Evolutionary conservation across 208 protist genomes (phyloP), one percentile per base, ranked within the genome.

Genomic region (Acanthamoeba castellanii): DNA sequence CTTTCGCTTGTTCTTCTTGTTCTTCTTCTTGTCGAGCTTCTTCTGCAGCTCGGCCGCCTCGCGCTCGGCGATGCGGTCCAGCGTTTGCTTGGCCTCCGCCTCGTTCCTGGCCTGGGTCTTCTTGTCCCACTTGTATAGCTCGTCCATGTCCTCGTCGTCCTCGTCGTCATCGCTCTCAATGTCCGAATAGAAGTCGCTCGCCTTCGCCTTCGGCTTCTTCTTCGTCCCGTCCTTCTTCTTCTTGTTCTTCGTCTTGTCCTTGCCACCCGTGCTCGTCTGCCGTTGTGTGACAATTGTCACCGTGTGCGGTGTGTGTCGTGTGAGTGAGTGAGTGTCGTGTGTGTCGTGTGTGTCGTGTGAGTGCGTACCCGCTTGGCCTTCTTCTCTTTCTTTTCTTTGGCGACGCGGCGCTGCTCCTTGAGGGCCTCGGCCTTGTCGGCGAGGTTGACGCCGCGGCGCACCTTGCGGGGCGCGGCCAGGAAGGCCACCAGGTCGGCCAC

Each of bases 101-200:
- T 72, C 64, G n/a, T 34, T 9, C 64, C 37, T 72, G 64, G 64
- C 64, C 64, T 72, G 4, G 64, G n/a, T 16, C n/a, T 30, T 8
- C n/a, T 30, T 34, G 64, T 72, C 64, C 64, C 64, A 72, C 64
- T 72, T n/a, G 64, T 72, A 72, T 0, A 72, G 64, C 64, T 72
- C 64, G 27, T 72, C n/a, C 64, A 72, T n/a, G 64, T 37, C n/a
- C 64, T 72, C 64, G 0, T 72, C 64, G 22, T 66, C 59, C 6
- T 72, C 64, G 22, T 72, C 64, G 64, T 72, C 64, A 34, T 72
- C n/a, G 64, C 64, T 72, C 14, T 72, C 64, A 34, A 72, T 72
- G 64, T 72, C 64, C 64, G 64, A 72, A 16, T 72, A 72, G 64
- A 72, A 72, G n/a, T 72, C 64, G 9, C n/a, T n/a, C 22, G 64